Conservation (phyloP, 2,329 filamentous ascomycete genomes). For the Fusarium nurragi region DNA sequence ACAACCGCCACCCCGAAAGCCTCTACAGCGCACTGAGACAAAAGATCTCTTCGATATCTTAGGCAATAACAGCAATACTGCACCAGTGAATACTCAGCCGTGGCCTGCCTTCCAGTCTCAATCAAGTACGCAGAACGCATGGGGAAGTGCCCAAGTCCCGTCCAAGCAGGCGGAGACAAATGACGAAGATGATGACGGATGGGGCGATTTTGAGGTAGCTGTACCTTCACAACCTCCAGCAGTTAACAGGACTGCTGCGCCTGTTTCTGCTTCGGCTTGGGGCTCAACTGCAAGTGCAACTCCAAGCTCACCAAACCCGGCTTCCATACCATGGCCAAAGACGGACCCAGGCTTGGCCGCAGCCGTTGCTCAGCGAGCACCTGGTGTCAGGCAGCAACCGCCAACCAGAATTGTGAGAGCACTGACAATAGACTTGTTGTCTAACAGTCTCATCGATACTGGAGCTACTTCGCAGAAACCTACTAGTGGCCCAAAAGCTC, state of each 20-base stretch:
- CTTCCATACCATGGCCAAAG: constrained; percentile 35
- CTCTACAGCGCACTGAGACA: constrained; percentile 26
- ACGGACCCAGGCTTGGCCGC: constrained; percentile 9
- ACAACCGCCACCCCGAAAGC: constrained; percentile 12
- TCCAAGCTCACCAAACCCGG: constrained; percentile 17
- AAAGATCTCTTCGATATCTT: constrained; percentile 45
- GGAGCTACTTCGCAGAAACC: constrained; percentile 24
- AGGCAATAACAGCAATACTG: constrained; percentile 25
- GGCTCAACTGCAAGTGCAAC: constrained; percentile 5
- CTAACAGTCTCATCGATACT: constrained; percentile 61
- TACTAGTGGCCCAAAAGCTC: background rate
- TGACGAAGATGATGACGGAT: constrained; percentile 68
- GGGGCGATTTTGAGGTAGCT: constrained; percentile 74
- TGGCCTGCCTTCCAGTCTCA: constrained; percentile 48
- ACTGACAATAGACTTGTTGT: constrained; percentile 63
- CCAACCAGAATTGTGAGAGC: constrained; percentile 52
- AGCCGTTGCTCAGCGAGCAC: constrained; percentile 8
- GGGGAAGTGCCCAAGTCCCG: constrained; percentile 27
- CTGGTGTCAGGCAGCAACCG: constrained; percentile 16
- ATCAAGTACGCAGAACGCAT: constrained; percentile 28
- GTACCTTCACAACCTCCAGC: constrained; percentile 43
- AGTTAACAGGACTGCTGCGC: constrained; percentile 17
- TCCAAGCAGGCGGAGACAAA: constrained; percentile 34
- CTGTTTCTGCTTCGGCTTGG: constrained; percentile 28
- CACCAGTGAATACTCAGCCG: constrained; percentile 36